Evolutionary conservation across 1,284 basidiomycete species (phyloP).

Genomic region (Boletus semigastroideus): DNA sequence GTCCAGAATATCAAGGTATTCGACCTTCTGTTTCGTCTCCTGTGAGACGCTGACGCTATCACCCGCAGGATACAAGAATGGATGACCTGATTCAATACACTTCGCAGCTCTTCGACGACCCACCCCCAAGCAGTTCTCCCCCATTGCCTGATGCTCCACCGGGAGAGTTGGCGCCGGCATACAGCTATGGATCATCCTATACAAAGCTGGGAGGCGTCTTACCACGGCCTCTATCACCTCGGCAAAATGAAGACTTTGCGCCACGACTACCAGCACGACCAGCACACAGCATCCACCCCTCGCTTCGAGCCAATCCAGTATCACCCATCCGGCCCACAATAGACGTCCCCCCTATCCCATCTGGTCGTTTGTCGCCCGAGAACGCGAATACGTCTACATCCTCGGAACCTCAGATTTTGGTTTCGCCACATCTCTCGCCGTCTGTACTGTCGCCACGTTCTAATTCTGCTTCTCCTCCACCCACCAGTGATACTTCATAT

Average conservation of each 20-base stretch:
- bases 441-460: constrained; percentile 14
- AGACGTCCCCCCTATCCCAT: constrained; percentile 31
- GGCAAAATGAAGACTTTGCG: constrained; percentile 62
- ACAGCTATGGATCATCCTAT: constrained; percentile 66
- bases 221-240: constrained; percentile 30
- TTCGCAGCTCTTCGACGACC: constrained; percentile 60
- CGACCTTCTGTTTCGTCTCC: not conserved
- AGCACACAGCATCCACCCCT: constrained; percentile 75
- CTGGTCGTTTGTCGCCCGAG: constrained; percentile 14
- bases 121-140: constrained; percentile 43
- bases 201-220: constrained; percentile 57
- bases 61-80: constrained; percentile 75
- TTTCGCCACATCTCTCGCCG: constrained; percentile 34
- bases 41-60: constrained; percentile 2
- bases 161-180: constrained; percentile 52
- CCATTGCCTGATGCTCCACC: constrained; percentile 66
- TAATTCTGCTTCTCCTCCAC: constrained; percentile 16
- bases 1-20: constrained; percentile 72
- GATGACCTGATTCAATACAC: constrained; percentile 82
- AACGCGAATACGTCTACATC: constrained; percentile 11
- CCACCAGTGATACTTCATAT: constrained; percentile 7
- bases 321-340: constrained; percentile 40
- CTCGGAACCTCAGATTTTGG: constrained; percentile 10
- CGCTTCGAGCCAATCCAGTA: constrained; percentile 48
- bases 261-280: constrained; percentile 68